Base-by-base conservation (phyloP, 768 basidiomycete species). In the Mycena haematopus region DNA sequence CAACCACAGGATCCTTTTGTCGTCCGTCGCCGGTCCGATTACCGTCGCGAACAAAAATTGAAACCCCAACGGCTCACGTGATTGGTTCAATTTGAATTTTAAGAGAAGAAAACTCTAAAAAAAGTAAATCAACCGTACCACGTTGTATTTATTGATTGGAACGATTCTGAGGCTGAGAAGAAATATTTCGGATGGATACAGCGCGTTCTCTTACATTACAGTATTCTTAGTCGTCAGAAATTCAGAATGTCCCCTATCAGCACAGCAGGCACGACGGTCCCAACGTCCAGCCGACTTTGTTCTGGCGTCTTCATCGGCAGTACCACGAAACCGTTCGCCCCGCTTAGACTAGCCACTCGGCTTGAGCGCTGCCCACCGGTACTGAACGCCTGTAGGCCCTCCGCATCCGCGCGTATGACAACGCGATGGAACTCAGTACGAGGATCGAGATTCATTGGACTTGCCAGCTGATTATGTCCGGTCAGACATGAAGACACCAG, bases 351-450 rank as follows among this genome's bases (percentile, higher is more conserved):
- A 14, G 89, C 89, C 5, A 90, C 88, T 24, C 92, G 80, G 69
- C 90, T 92, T 19, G 93, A 94, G 7, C 93, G 80, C 72, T 96
- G 95, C 0, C 93, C 92, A 24, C 95, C 94, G 0, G 94, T 96
- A 57, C 89, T 93, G 66, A 80, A 84, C 2, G 92, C 94, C 58
- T 79, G 80, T 56, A 93, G 77, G 9, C 82, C 82, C 29, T 75
- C 73, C 6, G 69, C 55, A 3, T 76, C 78, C 1, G 80, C 76
- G n/a, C 76, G 75, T 40, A 95, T 79, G 17, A 85, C 68, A 3
- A 89, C 93, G 6, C 94, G 88, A 73, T 96, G 94, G 74, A 92
- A 95, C 69, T 95, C 93, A 1, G 86, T 84, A 11, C 94, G 82
- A 10, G 87, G 72, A 70, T 95, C 92, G 27, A 94, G 80, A 1